Evolutionary conservation across 2,329 filamentous ascomycete genomes (phyloP).

Genomic region (Cladophialophora immunda): DNA sequence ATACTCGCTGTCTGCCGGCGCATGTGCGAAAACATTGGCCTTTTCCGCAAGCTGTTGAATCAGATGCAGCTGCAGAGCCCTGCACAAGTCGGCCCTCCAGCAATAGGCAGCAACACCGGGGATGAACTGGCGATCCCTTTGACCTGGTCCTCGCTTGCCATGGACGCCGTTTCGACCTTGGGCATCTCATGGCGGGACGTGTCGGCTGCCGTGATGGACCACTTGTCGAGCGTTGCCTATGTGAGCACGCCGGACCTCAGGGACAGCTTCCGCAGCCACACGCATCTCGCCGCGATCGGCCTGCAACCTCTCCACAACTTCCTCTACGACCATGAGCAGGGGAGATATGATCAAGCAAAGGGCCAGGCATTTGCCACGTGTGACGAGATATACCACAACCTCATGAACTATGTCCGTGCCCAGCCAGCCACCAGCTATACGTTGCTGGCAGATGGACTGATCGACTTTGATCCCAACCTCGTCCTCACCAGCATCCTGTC

Average conservation of each 20-base stretch:
- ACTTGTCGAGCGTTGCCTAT: slow-evolving; percentile 39
- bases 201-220: slow-evolving; percentile 39
- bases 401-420: slow-evolving; percentile 36
- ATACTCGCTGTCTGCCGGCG: slow-evolving; percentile 39
- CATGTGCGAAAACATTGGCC: slow-evolving; percentile 40
- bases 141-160: slow-evolving; percentile 36
- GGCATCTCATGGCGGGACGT: slow-evolving; percentile 40
- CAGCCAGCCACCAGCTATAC: slow-evolving; percentile 38
- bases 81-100: slow-evolving; percentile 38
- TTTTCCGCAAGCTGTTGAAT: slow-evolving; percentile 38
- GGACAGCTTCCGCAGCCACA: slow-evolving; percentile 38
- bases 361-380: slow-evolving; percentile 32
- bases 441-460: slow-evolving; percentile 37
- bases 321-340: slow-evolving; percentile 33
- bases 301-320: slow-evolving; percentile 40
- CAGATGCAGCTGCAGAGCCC: slow-evolving; percentile 38
- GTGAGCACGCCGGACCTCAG: slow-evolving; percentile 39
- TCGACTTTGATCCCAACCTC: slow-evolving; percentile 41
- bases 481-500: slow-evolving; percentile 37
- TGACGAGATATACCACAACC: slow-evolving; percentile 41
- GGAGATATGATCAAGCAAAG: slow-evolving; percentile 29
- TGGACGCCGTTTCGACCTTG: slow-evolving; percentile 38
- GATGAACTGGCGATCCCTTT: slow-evolving; percentile 36
- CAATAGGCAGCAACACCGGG: slow-evolving; percentile 34
- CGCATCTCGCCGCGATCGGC: slow-evolving; percentile 38